Percentiles rank a stretch among this genome's conserved stretches.
These are phyloP conservation scores for Cronartium ribicola DNA, from an alignment of 1,284 basidiomycete species.

Conservation along the genomic window DNA sequence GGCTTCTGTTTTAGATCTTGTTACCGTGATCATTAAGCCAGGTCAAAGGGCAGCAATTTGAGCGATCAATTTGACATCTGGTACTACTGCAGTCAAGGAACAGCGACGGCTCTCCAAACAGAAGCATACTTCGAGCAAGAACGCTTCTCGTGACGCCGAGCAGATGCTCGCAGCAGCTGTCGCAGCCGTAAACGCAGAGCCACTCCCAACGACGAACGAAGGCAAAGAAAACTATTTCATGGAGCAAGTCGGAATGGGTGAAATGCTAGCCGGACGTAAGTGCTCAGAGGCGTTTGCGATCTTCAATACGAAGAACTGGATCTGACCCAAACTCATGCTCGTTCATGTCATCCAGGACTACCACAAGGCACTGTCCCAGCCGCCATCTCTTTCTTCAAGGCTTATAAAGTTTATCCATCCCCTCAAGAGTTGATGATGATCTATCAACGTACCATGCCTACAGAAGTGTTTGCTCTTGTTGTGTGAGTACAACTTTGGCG, in stretches of 20 bases:
- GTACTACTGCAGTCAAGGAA: constrained; percentile 22
- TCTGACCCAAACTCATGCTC: not conserved
- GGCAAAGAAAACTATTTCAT: constrained; percentile 47
- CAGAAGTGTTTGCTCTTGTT: constrained; percentile 51
- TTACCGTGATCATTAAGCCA: too few species aligned
- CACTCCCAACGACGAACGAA: constrained; percentile 30
- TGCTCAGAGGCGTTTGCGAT: not conserved
- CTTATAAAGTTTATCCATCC: constrained; percentile 51
- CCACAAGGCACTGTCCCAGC: constrained; percentile 49
- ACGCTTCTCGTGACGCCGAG: constrained; percentile 20
- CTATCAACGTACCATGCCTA: constrained; percentile 51
- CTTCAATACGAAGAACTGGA: not conserved
- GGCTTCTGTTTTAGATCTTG: not conserved
- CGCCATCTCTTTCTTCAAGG: constrained; percentile 51
- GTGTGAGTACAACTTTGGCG: constrained; percentile 46
- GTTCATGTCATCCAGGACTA: constrained; percentile 45
- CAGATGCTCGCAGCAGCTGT: constrained; percentile 35
- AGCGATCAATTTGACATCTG: not conserved
- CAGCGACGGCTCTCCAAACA: constrained; percentile 29
- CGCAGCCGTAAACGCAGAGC: constrained; percentile 24
- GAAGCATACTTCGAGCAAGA: constrained; percentile 22
- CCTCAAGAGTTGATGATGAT: constrained; percentile 52
- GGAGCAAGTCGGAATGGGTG: constrained; percentile 51
- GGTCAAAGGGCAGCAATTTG: too few species aligned
- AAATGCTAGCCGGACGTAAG: constrained; percentile 46